Conservation (phyloP, 2,329 filamentous ascomycete species). For the Colletotrichum trifolii region DNA sequence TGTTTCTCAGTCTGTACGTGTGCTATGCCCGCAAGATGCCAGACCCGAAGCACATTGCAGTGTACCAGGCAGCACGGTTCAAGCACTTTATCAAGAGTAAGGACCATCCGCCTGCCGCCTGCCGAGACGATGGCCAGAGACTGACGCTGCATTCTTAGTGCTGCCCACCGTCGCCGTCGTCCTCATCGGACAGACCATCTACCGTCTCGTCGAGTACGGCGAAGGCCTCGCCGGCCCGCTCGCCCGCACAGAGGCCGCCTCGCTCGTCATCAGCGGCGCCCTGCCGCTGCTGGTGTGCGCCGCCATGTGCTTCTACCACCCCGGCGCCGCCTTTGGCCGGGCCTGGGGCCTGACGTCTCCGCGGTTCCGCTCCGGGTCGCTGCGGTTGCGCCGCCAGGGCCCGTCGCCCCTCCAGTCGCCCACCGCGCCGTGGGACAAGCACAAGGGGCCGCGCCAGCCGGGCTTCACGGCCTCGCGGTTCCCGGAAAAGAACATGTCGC, state of each 20-base stretch:
- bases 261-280: constrained; percentile 54
- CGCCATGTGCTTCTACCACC: constrained; percentile 50
- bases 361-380: constrained; percentile 17
- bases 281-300: constrained; percentile 50
- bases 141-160: constrained; percentile 42
- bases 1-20: constrained; percentile 52
- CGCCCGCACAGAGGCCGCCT: constrained; percentile 51
- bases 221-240: constrained; percentile 48
- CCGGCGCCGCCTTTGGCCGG: constrained; percentile 51
- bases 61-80: constrained; percentile 57
- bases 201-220: constrained; percentile 53
- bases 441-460: constrained; percentile 33
- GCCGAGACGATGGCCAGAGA: background rate
- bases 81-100: constrained; percentile 58
- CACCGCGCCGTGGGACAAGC: constrained; percentile 24
- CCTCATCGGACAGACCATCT: constrained; percentile 54
- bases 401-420: constrained; percentile 34
- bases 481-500: constrained; percentile 32
- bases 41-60: constrained; percentile 50
- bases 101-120: constrained; percentile 26
- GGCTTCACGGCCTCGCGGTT: constrained; percentile 29
- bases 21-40: constrained; percentile 55
- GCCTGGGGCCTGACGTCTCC: constrained; percentile 55
- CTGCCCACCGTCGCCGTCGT: constrained; percentile 50
- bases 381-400: constrained; percentile 21